Base-by-base conservation (phyloP, 225 moss, liverwort and hornwort genomes). In the Antitrichia curtipendula region DNA sequence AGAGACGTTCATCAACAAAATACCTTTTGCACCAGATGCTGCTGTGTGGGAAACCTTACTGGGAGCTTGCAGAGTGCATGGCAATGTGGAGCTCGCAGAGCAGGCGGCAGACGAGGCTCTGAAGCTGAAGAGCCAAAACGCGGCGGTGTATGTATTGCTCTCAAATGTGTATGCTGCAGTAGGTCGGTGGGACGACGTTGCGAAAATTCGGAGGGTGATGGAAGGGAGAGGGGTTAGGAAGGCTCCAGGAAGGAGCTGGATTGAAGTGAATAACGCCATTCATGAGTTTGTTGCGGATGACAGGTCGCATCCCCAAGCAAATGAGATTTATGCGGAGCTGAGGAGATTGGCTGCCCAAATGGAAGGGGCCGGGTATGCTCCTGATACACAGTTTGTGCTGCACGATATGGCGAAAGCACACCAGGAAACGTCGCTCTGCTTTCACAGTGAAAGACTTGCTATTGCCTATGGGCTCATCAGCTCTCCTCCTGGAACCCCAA, bases 221-320 rank as follows among this genome's bases (percentile, higher is more conserved):
- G 86, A 90, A 69, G 88, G 82, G n/a, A 81, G 84, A 87, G 92
- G 91, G 23, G 88, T 93, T 25, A 89, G 81, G 43, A 94, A 95
- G 86, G 90, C 87, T 62, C 90, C 92, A 8, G 95, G 91, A 36
- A 82, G 84, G 79, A 93, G 91, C 73, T 93, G 95, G 94, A 91
- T 94, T 58, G 93, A 92, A 86, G 91, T 94, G 75, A 76, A 94
- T 53, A 87, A 91, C 43, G 70, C 28, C 56, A 62, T 94, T 41
- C 95, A 95, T 71, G 90, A 90, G 53, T 95, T 95, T 80, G 86
- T 92, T 61, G 92, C 92, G 14, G 92, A 90, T 59, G 93, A 94
- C 77, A 84, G 85, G 57, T 87, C 93, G 14, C 94, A 94, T 83
- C 92, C 94, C 13, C 85, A 91, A 52, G 77, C 89, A 22, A 74